Base-by-base conservation (phyloP, 352 stramenopile genomes). In the Plasmopara halstedii region DNA sequence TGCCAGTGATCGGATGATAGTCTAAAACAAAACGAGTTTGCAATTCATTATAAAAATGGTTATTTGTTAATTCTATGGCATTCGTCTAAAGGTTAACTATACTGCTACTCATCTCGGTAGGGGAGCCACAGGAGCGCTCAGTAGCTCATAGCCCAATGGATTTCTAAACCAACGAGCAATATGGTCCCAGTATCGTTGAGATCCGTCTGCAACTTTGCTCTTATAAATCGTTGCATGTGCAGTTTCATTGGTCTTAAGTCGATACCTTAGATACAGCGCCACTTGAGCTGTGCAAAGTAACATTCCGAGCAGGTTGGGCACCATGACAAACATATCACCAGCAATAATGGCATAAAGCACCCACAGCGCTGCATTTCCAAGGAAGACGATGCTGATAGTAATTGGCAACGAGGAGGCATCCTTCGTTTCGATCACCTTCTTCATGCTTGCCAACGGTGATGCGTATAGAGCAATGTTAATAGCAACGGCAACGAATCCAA, bases 371-470 rank as follows among this genome's bases (percentile, higher is more conserved):
- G 49, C 56, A 42, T 60, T 66, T 15, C 59, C 48, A 5, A 66
- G 48, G 40, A 63, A 60, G 7, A 66, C 56, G 18, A 17, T 44
- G 18, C 43, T 56, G 25, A 70, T 59, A 1, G 61, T 46, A 32
- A 66, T 64, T 2, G 61, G 61, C 17, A 70, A 20, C 9, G 51
- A 64, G 4, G 50, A 58, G 29, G 55, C 46, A 18, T 62, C 54
- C 43, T 58, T 56, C 38, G 50, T 65, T 38, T 62, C 26, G 6
- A 69, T 42, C 47, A 69, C 60, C 11, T 60, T 62, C 43, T 69
- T 69, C 51, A 70, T 60, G 32, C 45, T 53, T 4, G 46, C 61
- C 4, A 70, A 20, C 9, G 61, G 61, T 14, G 55, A 69, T 26
- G 51, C 50, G 18, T 62, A 59, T 38, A 69, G 26, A 6, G 51